Evolutionary conservation across 192 early-diverging fungal species (phyloP), one percentile per base, ranked within the genome.

Genomic region (Dispira simplex): DNA sequence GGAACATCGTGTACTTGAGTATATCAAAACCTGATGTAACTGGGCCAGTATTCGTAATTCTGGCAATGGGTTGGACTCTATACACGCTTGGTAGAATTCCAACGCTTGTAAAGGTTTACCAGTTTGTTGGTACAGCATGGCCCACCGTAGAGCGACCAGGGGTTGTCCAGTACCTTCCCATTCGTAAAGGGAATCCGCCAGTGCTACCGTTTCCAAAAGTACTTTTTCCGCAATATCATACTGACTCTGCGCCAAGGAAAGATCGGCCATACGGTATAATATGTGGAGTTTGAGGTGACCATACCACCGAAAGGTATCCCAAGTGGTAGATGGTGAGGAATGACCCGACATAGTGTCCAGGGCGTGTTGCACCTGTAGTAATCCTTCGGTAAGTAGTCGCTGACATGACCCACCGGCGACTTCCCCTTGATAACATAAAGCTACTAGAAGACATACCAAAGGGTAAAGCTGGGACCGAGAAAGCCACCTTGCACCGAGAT

Each of bases 21-120:
- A 62, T 21, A 62, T 44, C 43, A 62, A 39, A 6, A 62, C n/a
- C 59, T 62, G 44, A n/a, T 62, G 59, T n/a, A 62, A 21, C 44
- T 62, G 59, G 16, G 46, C n/a, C 9, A 62, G 59, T n/a, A 25
- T n/a, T 62, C 26, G 16, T 14, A 62, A 25, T n/a, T 62, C 59
- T 14, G n/a, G 16, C 6, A 6, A 39, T 39, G 32, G 32, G 6
- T 39, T 6, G 3, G 32, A 39, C 6, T 39, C 20, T 46, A 46
- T 23, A 25, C 59, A 62, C 11, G 43, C 59, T 39, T 62, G 44
- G n/a, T 23, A 62, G n/a, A 46, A 62, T n/a, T 44, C 59, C 59
- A 62, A n/a, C 11, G 59, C 59, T 45, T 62, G 44, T 39, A 20
- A 23, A 5, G 43, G 9, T n/a, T 46, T 8, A 12, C 59, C 59